A percentile compares a stretch with the other conserved stretches of the same genome.
Evolutionary conservation across 257 asterid species (phyloP).

Genomic region (Verbena officinalis): DNA sequence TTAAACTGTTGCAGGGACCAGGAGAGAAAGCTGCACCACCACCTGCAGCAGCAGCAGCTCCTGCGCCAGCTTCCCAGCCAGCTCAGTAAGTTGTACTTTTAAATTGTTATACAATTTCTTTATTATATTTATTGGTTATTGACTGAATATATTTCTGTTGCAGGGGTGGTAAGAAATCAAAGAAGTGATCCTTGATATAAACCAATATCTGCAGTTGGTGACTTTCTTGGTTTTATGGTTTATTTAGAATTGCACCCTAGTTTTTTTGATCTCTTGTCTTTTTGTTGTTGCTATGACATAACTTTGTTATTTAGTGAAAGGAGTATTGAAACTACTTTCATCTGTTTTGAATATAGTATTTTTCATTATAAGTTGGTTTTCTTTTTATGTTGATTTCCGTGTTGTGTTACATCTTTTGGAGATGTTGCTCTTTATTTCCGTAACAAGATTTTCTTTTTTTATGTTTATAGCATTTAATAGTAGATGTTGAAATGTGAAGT

Average conservation of each 20-base stretch:
- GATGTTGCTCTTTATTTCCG: no score
- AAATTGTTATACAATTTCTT: neutral
- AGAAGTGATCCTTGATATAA: slow-evolving; percentile 56
- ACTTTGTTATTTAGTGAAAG: slow-evolving; percentile 44
- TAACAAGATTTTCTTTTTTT: no score
- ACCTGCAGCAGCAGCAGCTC: slow-evolving; percentile 48
- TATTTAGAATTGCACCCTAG: slow-evolving; percentile 31
- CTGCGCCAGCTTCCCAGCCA: slow-evolving; percentile 59
- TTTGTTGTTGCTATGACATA: slow-evolving; percentile 26
- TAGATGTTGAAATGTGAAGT: no score
- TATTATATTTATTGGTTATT: neutral
- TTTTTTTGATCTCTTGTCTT: slow-evolving; percentile 31
- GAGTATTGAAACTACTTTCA: slow-evolving; percentile 30
- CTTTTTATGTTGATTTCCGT: no score
- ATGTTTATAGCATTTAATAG: no score
- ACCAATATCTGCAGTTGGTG: slow-evolving; percentile 21
- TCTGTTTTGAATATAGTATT: slow-evolving; percentile 26
- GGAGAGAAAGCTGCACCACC: slow-evolving; percentile 55
- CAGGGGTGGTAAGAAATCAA: slow-evolving; percentile 79
- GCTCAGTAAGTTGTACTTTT: slow-evolving; percentile 53
- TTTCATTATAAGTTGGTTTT: neutral
- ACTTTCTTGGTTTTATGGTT: slow-evolving; percentile 22
- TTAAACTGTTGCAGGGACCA: slow-evolving; percentile 55
- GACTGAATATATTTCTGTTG: neutral
- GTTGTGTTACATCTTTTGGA: neutral